Evolutionary conservation across 345 rosid genomes (phyloP).

Genomic region (Eucalyptus marginata): DNA sequence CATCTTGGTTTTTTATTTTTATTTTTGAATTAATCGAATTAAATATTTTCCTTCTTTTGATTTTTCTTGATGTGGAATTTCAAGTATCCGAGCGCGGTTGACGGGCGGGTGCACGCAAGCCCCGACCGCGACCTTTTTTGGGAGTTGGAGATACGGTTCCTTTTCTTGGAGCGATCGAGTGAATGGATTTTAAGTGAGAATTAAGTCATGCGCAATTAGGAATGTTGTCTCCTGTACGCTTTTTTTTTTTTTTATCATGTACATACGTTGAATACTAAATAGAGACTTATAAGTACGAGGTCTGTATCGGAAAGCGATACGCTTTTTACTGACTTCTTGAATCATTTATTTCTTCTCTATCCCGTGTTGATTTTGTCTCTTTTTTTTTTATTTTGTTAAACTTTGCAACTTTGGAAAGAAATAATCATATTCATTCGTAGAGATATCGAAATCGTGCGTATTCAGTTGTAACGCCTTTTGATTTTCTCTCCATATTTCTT

Average conservation of each 20-base stretch:
- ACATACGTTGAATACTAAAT: rapidly evolving
- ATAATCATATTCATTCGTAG: not conserved
- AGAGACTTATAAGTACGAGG: too few species aligned
- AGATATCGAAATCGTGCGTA: rapidly evolving
- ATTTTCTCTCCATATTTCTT: not conserved
- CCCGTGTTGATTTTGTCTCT: not conserved
- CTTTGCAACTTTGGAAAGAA: not conserved
- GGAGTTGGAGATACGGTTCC: not conserved
- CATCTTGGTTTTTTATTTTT: rapidly evolving
- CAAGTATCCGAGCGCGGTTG: not conserved
- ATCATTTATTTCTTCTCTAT: not conserved
- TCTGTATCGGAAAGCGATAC: rapidly evolving
- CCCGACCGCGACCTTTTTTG: not conserved
- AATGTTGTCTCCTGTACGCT: too few species aligned
- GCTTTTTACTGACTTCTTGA: rapidly evolving
- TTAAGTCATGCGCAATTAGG: too few species aligned
- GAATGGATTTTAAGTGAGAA: too few species aligned
- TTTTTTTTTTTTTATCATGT: rapidly evolving
- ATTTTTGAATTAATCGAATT: not conserved
- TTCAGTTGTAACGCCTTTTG: rapidly evolving
- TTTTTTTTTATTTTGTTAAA: not conserved
- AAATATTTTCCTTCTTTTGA: not conserved
- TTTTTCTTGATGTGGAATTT: not conserved
- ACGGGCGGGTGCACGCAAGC: not conserved
- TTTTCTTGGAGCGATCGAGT: not conserved